Evolutionary conservation across 2,329 filamentous ascomycete species (phyloP), one percentile per base, ranked within the genome.

Genomic region (Aureobasidium pullulans): DNA sequence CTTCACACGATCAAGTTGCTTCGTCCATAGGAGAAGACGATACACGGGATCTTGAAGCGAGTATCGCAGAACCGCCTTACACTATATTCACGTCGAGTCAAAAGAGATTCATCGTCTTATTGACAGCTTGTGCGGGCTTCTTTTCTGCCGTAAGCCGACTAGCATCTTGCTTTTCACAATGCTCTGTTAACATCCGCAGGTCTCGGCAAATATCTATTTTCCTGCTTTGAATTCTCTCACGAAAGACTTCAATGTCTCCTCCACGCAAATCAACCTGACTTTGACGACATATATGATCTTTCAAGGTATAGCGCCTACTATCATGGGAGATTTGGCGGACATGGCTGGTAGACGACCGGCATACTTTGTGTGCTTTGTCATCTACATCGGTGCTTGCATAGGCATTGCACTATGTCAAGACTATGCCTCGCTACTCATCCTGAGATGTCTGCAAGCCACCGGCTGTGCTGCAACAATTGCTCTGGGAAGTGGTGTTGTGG

Each of bases 271-370:
- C 54, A 64, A 64, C 28, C 50, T 64, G 58, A 64, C 62, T 7
- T n/a, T 64, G 15, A 64, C 63, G 7, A 54, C 60, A 15, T 65
- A 65, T 31, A 59, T 62, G 62, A 61, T 63, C 23, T 53, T 80
- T 36, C 81, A 83, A 72, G 81, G 78, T 3, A 69, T 83, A 13
- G 75, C 77, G 1, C 79, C 79, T 32, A 77, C 79, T 64, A 73
- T 81, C 16, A 73, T 81, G 60, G 80, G 77, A 3, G 77, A 77
- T 46, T 74, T 81, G 43, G 75, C 78, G 3, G 80, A 82, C 63
- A 77, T 74, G 54, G 73, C 73, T 46, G 80, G 80, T 16, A 71
- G 80, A 59, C 72, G 80, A 60, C 78, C 79, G 9, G 77, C 77
- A 5, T 81, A 80, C 65, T 66, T 81, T 15, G 64, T 79, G 39